Evolutionary conservation across 2,329 filamentous ascomycete genomes (phyloP), one percentile per base, ranked within the genome.

Genomic region (Penicillium janthinellum): DNA sequence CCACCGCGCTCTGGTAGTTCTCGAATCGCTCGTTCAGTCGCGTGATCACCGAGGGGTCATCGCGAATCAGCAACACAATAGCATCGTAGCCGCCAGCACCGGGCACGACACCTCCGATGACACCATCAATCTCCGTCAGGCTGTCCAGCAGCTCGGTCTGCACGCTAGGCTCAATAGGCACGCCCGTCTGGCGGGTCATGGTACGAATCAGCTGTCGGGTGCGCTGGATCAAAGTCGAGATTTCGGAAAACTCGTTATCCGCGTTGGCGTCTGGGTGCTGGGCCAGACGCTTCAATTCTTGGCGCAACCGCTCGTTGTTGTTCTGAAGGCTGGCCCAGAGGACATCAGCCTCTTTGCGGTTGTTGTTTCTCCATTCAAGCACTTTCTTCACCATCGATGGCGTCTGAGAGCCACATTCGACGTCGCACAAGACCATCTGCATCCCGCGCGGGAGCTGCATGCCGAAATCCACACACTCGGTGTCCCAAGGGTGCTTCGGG

Each of bases 351-450:
- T 83, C 84, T 2, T 83, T 82, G 0, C 82, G 78, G 20, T 91
- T 86, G 50, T 83, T 77, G 52, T 85, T 84, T 54, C 90, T 83
- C 95, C 95, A 99, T 35, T 85, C 84, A 3, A 98, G 82, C 14
- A 99, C 91, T 72, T 91, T 86, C 79, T 94, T 96, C 39, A 97
- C 95, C 95, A 99, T 98, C 14, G 92, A 86, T 0, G 96, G 93
- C 7, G 94, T 98, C 79, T 96, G 86, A 51, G 89, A 94, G 35
- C 95, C 95, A 72, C 93, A 96, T 73, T 96, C 91, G 6, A 99
- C 95, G 72, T 99, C 95, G 72, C 92, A 96, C 89, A 99, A 95
- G 61, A 96, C 86, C 66, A 98, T 82, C 25, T 89, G 85, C 66
- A 96, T 79, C 0, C 91, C 91, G 0, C 75, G 70, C 0, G 94